Conservation (phyloP, 805 yeast genomes). For the Candida koratica region DNA sequence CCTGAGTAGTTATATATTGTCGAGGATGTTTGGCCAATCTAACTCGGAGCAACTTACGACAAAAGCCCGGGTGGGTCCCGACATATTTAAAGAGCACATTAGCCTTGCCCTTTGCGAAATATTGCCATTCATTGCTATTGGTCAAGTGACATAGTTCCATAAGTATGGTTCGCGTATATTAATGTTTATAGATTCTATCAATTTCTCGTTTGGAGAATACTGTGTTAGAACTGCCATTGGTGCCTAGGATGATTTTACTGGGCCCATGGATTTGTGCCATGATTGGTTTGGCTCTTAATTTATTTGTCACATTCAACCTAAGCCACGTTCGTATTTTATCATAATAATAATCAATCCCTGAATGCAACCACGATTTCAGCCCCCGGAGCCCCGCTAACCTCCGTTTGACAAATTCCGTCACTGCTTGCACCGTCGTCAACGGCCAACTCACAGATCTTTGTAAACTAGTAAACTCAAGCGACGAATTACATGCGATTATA, state of each 20-base stretch:
- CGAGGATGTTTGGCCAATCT: conserved; percentile 31
- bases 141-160: conserved; percentile 38
- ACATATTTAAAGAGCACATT: conserved; percentile 42
- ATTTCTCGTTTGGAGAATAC: conserved; percentile 8
- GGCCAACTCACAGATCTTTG: neutral
- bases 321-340: conserved; percentile 10
- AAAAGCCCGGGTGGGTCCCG: conserved; percentile 31
- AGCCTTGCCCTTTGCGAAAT: conserved; percentile 47
- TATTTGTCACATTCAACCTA: conserved; percentile 14
- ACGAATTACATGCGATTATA: conserved; percentile 33
- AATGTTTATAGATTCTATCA: neutral
- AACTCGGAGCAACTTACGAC: conserved; percentile 37
- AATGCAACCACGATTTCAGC: too few relatives aligned
- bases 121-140: conserved; percentile 40
- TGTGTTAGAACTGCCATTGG: conserved; percentile 9
- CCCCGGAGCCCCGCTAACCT: conserved; percentile 3
- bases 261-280: conserved; percentile 27
- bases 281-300: conserved; percentile 16
- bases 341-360: too few relatives aligned
- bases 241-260: conserved; percentile 22
- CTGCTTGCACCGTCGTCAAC: neutral
- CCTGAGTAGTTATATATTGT: conserved; percentile 36
- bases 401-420: neutral
- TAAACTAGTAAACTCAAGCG: conserved; percentile 7
- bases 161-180: neutral